phyloP scores from a whole-genome alignment of 345 rosid species.

The Brassica juncea region DNA sequence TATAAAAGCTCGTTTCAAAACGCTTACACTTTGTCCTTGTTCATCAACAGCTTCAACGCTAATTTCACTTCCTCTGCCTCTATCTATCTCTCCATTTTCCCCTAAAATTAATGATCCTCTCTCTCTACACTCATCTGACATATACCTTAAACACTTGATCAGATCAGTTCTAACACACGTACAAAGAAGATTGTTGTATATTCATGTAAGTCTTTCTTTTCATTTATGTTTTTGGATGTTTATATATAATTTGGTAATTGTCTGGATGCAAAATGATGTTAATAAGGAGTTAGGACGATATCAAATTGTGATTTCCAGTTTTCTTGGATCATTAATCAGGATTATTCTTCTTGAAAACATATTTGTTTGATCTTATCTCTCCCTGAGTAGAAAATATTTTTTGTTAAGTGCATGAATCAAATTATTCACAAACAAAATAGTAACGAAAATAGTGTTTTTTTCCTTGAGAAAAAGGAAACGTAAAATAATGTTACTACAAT shows the following conservation, averaged over 20 bases:
- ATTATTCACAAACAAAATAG: too few relatives aligned
- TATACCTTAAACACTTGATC: constrained; percentile 4
- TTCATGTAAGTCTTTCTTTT: constrained; percentile 18
- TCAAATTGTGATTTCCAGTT: not conserved
- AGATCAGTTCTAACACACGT: constrained; percentile 1
- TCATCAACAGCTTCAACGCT: constrained; percentile 27
- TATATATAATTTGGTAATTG: not conserved
- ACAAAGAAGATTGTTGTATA: constrained; percentile 14
- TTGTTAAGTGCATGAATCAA: too few relatives aligned
- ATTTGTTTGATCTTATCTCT: constrained; percentile 1
- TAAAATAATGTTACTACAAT: not conserved
- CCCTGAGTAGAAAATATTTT: too few relatives aligned
- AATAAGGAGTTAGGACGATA: not conserved
- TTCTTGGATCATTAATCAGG: constrained; percentile 22
- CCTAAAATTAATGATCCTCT: too few relatives aligned
- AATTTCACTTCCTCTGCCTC: constrained; percentile 1
- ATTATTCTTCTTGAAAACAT: constrained; percentile 6
- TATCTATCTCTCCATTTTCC: constrained; percentile 1
- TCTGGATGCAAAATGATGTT: not conserved
- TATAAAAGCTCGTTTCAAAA: constrained; percentile 29
- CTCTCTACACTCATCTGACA: constrained; percentile 8
- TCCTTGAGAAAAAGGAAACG: too few relatives aligned
- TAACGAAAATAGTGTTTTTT: too few relatives aligned
- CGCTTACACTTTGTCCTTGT: constrained; percentile 24
- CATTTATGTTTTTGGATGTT: not conserved